Percentiles rank a stretch among this genome's conserved stretches.
phyloP scores from a whole-genome alignment of 225 moss, liverwort and hornwort genomes.

The Straminergon stramineum region DNA sequence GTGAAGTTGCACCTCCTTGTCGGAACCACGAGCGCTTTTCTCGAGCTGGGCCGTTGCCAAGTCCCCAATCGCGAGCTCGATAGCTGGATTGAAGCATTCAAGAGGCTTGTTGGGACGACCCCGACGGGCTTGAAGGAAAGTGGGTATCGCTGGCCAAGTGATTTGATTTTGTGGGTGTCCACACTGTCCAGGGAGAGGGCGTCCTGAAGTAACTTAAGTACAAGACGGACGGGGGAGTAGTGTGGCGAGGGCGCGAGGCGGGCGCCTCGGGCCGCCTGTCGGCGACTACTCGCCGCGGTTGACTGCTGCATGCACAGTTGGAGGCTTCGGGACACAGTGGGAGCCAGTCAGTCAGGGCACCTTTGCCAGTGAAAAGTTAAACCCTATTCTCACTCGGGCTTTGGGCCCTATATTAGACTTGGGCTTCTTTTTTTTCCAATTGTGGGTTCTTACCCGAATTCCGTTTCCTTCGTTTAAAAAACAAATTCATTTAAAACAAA shows the following conservation, averaged over 20 bases:
- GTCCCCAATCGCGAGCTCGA: neutral
- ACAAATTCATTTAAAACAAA: too few relatives aligned
- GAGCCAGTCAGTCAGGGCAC: neutral
- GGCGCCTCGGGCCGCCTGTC: neutral
- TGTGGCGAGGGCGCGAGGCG: slow-evolving; percentile 49
- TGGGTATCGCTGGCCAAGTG: neutral
- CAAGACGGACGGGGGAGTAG: neutral
- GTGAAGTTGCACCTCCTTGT: neutral
- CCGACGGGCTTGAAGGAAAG: neutral
- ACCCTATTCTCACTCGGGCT: neutral
- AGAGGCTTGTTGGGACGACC: neutral
- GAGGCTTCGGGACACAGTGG: neutral
- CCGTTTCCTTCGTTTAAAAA: too few relatives aligned
- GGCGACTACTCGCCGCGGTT: slow-evolving; percentile 46
- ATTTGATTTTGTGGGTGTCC: neutral
- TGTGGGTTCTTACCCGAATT: neutral
- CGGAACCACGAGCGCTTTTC: neutral
- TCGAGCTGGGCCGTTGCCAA: neutral
- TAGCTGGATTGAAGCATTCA: neutral
- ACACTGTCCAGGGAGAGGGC: too few relatives aligned
- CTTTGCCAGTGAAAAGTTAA: neutral
- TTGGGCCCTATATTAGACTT: neutral
- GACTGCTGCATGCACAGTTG: neutral
- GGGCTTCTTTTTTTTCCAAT: neutral
- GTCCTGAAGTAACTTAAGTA: neutral